Evolutionary conservation across 2,329 filamentous ascomycete species (phyloP).

Genomic region (Pseudogymnoascus sp.): DNA sequence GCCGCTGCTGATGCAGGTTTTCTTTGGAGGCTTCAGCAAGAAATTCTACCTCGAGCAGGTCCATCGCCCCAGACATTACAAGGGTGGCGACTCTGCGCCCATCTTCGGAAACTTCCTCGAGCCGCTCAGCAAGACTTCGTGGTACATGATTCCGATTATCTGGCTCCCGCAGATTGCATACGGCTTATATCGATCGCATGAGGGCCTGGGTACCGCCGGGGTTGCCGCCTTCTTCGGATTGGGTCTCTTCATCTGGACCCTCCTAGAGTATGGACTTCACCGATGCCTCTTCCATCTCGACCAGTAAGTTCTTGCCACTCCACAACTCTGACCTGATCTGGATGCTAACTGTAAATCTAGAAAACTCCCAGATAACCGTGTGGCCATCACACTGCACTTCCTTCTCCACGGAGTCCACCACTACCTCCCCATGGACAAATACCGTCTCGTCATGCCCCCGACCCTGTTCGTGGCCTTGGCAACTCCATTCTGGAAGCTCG

Average conservation of each 20-base stretch:
- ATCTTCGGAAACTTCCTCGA: slow-evolving; percentile 98
- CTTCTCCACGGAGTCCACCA: slow-evolving; percentile 94
- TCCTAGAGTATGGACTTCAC: slow-evolving; percentile 84
- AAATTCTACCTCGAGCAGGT: slow-evolving; percentile 97
- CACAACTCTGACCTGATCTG: neutral
- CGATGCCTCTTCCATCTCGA: slow-evolving; percentile 92
- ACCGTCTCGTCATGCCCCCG: slow-evolving; percentile 94
- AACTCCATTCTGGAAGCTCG: slow-evolving; percentile 84
- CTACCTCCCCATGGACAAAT: slow-evolving; percentile 98
- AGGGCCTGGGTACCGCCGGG: slow-evolving; percentile 36
- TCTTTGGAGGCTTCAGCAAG: slow-evolving; percentile 80
- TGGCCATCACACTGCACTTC: slow-evolving; percentile 82
- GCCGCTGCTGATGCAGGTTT: slow-evolving; percentile 82
- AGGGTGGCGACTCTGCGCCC: slow-evolving; percentile 82
- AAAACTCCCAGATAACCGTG: slow-evolving; percentile 82
- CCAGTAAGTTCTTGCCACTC: slow-evolving; percentile 49
- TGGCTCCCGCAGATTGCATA: slow-evolving; percentile 80
- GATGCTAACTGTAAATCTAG: slow-evolving; percentile 39
- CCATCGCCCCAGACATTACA: slow-evolving; percentile 92
- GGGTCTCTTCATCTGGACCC: slow-evolving; percentile 75
- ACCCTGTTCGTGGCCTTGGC: slow-evolving; percentile 78
- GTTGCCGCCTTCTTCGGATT: slow-evolving; percentile 24
- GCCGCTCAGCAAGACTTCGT: slow-evolving; percentile 88
- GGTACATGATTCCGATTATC: slow-evolving; percentile 78
- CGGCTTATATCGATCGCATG: slow-evolving; percentile 57